Percentiles rank a stretch among this genome's conserved stretches.
Conservation (phyloP, 495 filamentous ascomycete species). For the Trichocladium antarcticum region DNA sequence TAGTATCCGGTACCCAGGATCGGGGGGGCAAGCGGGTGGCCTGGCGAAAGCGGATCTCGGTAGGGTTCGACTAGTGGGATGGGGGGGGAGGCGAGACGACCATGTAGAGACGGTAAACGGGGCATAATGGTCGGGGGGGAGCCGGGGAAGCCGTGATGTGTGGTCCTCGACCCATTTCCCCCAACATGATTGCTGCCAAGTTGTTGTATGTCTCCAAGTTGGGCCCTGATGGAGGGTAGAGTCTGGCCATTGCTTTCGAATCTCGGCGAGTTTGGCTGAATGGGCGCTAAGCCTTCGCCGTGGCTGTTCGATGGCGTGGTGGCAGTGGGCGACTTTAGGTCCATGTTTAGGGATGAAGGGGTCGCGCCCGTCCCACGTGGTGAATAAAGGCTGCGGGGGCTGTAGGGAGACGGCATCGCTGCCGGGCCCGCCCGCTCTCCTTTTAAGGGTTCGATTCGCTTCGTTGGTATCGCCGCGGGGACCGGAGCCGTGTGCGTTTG, state of each 20-base stretch:
- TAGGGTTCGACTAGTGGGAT: constrained; percentile 24
- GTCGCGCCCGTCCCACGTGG: constrained; percentile 20
- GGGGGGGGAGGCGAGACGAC: constrained; percentile 27
- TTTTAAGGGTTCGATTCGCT: constrained; percentile 7
- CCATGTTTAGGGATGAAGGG: constrained; percentile 16
- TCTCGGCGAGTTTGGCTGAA: constrained; percentile 37
- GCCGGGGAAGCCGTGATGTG: constrained; percentile 12
- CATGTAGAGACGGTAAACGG: constrained; percentile 14
- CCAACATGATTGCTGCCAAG: constrained; percentile 52
- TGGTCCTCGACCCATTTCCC: constrained; percentile 22
- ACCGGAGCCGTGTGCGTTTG: constrained; percentile 13
- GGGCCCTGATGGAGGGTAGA: constrained; percentile 38
- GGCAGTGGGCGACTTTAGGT: constrained; percentile 22
- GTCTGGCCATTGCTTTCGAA: constrained; percentile 33
- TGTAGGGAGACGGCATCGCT: constrained; percentile 4
- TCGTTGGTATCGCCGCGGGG: constrained; percentile 15
- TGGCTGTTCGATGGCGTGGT: constrained; percentile 21
- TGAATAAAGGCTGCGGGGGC: constrained; percentile 18
- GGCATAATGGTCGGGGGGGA: constrained; percentile 19
- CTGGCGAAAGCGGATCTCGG: constrained; percentile 20
- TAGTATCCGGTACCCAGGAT: constrained; percentile 6
- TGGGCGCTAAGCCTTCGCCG: constrained; percentile 38
- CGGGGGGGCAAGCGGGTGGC: constrained; percentile 6
- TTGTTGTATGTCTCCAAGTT: constrained; percentile 37
- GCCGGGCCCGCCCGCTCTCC: constrained; percentile 11